Evolutionary conservation across 768 basidiomycete genomes (phyloP).

Genomic region (Amanita pallidorosea): DNA sequence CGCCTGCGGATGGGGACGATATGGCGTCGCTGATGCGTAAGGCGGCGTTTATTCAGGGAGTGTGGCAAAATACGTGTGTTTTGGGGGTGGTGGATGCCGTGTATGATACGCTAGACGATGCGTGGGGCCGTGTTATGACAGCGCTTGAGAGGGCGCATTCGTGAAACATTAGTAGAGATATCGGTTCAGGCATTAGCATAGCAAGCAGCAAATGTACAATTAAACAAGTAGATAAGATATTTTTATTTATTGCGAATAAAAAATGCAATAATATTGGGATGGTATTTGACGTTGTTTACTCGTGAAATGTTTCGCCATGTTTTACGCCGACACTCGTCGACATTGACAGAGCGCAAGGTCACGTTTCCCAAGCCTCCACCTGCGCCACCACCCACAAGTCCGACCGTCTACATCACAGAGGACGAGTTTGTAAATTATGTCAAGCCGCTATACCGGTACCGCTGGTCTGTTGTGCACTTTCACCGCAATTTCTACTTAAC

Average conservation of each 20-base stretch:
- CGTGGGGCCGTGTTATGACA: slow-evolving; percentile 36
- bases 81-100: slow-evolving; percentile 41
- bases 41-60: slow-evolving; percentile 19
- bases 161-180: background rate
- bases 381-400: background rate
- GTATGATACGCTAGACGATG: slow-evolving; percentile 36
- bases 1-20: slow-evolving; percentile 16
- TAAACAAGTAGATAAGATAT: too few species aligned
- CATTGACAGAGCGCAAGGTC: background rate
- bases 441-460: background rate
- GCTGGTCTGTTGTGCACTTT: background rate
- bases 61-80: slow-evolving; percentile 41
- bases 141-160: slow-evolving; percentile 19
- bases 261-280: too few species aligned
- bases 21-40: slow-evolving; percentile 8
- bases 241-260: too few species aligned
- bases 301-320: background rate
- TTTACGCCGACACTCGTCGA: background rate
- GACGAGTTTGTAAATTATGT: background rate
- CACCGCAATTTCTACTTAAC: background rate
- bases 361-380: background rate
- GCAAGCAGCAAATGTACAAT: too few species aligned
- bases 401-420: background rate
- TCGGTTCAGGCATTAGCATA: too few species aligned
- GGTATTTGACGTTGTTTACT: background rate